Evolutionary conservation across 2,329 filamentous ascomycete species (phyloP).

Genomic region (Purpureocillium takamizusanense): DNA sequence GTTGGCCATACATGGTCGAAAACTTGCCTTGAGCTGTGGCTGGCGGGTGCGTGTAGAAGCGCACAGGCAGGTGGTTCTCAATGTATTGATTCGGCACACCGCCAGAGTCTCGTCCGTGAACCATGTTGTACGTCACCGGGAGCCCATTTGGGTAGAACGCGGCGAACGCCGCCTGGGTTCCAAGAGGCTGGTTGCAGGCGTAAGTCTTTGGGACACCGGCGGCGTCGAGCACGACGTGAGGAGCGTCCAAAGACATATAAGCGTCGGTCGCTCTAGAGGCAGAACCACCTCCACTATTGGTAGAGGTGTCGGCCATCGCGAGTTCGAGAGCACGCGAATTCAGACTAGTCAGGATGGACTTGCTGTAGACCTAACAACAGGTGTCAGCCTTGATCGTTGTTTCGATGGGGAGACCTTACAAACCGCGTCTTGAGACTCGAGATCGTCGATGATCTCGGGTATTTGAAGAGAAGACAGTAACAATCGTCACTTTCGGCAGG

Average conservation of each 20-base stretch:
- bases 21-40: slow-evolving; percentile 24
- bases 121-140: slow-evolving; percentile 24
- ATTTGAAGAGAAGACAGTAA: too few species aligned
- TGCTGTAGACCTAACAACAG: too few species aligned
- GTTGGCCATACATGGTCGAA: slow-evolving; percentile 25
- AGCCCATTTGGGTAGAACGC: slow-evolving; percentile 26
- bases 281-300: slow-evolving; percentile 8
- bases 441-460: too few species aligned
- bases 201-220: slow-evolving; percentile 10
- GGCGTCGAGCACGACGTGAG: slow-evolving; percentile 8
- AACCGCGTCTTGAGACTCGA: too few species aligned
- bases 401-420: too few species aligned
- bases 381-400: too few species aligned
- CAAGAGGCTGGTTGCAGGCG: slow-evolving; percentile 13
- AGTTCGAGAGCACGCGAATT: too few species aligned
- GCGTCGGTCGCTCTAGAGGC: slow-evolving; percentile 3
- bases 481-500: too few species aligned
- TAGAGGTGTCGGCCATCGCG: not conserved
- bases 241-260: slow-evolving; percentile 4
- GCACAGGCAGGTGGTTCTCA: slow-evolving; percentile 24
- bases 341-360: too few species aligned
- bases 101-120: slow-evolving; percentile 11
- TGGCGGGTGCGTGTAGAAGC: slow-evolving; percentile 27
- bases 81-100: slow-evolving; percentile 20
- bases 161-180: slow-evolving; percentile 15